These are phyloP conservation scores for Dimargaris xerosporica DNA, from an alignment of 192 early-diverging fungal genomes.

Conservation along the genomic window DNA sequence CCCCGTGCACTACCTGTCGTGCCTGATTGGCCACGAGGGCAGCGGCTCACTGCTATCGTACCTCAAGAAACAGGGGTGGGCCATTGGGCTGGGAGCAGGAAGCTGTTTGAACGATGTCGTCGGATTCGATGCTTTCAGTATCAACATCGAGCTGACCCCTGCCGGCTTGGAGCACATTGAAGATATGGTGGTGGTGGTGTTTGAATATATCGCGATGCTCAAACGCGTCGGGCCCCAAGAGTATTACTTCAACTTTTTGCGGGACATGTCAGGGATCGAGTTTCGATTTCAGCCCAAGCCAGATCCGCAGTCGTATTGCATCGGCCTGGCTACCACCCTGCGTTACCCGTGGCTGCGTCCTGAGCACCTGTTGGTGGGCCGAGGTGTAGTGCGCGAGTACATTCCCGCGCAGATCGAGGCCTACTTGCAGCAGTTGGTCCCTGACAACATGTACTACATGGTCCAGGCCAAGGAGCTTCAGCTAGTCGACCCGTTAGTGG, in stretches of 20 bases:
- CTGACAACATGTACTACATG: conserved; percentile 45
- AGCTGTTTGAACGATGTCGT: neutral
- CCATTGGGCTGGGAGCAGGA: conserved; percentile 54
- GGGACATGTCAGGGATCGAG: conserved; percentile 24
- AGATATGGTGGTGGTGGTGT: conserved; percentile 17
- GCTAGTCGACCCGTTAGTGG: conserved; percentile 33
- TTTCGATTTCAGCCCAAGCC: conserved; percentile 69
- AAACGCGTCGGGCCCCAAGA: conserved; percentile 14
- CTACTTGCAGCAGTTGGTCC: conserved; percentile 37
- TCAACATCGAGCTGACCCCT: conserved; percentile 14
- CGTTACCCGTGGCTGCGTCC: conserved; percentile 56
- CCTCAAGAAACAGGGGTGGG: conserved; percentile 86
- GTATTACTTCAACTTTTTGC: conserved; percentile 26
- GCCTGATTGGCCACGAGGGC: conserved; percentile 87
- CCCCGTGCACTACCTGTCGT: conserved; percentile 64
- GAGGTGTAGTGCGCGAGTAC: conserved; percentile 47
- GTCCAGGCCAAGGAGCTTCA: conserved; percentile 27
- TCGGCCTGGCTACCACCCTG: conserved; percentile 56
- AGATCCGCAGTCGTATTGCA: conserved; percentile 45
- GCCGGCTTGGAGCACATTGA: conserved; percentile 15
- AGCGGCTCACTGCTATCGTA: conserved; percentile 71
- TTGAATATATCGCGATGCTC: conserved; percentile 22
- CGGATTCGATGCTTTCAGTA: conserved; percentile 13
- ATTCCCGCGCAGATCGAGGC: conserved; percentile 48
- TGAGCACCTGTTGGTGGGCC: conserved; percentile 47